phyloP scores from a whole-genome alignment of 257 asterid genomes.

The Solanum rostratum region DNA sequence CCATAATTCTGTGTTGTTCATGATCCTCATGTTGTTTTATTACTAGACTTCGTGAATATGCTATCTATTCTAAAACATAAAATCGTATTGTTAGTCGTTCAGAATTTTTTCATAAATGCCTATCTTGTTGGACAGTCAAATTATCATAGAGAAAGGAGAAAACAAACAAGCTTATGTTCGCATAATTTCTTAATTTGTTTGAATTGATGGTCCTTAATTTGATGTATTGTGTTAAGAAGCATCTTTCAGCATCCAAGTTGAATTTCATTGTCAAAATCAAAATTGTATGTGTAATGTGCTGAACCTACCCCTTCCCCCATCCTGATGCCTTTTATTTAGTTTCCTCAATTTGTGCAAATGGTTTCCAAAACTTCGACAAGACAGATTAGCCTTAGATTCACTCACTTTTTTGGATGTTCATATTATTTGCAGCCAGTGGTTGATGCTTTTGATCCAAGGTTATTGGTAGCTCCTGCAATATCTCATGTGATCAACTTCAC shows the following conservation, averaged over 20 bases:
- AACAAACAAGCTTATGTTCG: background rate
- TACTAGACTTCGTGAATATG: background rate
- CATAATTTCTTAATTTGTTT: background rate
- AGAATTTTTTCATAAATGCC: background rate
- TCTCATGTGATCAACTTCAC: slow-evolving; percentile 58
- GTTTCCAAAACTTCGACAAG: background rate
- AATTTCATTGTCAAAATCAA: background rate
- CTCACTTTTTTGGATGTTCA: background rate
- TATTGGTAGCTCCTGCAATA: slow-evolving; percentile 91
- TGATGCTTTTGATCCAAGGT: slow-evolving; percentile 96
- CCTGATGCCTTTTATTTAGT: background rate
- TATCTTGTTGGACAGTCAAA: background rate
- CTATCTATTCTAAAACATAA: background rate
- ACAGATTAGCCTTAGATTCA: background rate
- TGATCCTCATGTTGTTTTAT: background rate
- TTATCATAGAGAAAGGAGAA: background rate
- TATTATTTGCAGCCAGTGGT: slow-evolving; percentile 34
- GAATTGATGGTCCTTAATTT: background rate
- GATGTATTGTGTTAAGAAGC: background rate
- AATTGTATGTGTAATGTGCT: background rate
- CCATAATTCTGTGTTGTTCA: background rate
- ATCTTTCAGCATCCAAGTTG: background rate
- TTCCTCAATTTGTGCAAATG: background rate
- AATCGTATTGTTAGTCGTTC: background rate
- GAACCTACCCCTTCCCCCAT: background rate